Evolutionary conservation across 805 yeast genomes (phyloP), one percentile per base, ranked within the genome.

Genomic region (Hanseniaspora singularis): DNA sequence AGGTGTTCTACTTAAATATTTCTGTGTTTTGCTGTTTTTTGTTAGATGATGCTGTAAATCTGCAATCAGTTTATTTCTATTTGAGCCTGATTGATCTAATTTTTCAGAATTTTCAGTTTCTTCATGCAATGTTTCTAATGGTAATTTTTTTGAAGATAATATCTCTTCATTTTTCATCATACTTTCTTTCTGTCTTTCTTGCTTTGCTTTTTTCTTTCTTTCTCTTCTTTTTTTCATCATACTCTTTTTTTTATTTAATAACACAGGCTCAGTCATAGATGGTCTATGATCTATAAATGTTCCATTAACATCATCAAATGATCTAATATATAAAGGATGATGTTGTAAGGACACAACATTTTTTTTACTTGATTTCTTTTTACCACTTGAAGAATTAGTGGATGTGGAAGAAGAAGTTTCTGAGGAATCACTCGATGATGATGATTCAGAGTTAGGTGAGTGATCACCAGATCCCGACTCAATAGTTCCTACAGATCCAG

Each of bases 171-270:
- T 18, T 28, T 1, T 22, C 26, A 20, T 30, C 37, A 14, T 70
- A 54, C 70, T 74, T 54, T 65, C 19, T 52, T 49, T 22, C 52
- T 50, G 33, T 28, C 37, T 38, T 38, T 48, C 43, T 27, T 32
- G 40, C 23, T 38, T 40, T 5, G 45, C 42, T 30, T 42, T 48
- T 38, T 41, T 42, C 40, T 42, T 42, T 38, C 47, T 48, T 23
- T 48, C 45, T 33, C 49, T 53, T 55, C 28, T 59, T 33, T 48
- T 46, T 20, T 58, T 22, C 36, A 31, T 14, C 34, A 26, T 40
- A 9, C 26, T 36, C 22, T 42, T 48, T 27, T 48, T 48, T 18
- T 48, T 48, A 9, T 42, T 40, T 30, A 41, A 37, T 19, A 48
- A 37, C 14, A 48, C 45, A 26, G 47, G 47, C 23, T 48, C 47